These are phyloP conservation scores for Saturnispora besseyi DNA, from an alignment of 805 yeast genomes.

Conservation along the genomic window DNA sequence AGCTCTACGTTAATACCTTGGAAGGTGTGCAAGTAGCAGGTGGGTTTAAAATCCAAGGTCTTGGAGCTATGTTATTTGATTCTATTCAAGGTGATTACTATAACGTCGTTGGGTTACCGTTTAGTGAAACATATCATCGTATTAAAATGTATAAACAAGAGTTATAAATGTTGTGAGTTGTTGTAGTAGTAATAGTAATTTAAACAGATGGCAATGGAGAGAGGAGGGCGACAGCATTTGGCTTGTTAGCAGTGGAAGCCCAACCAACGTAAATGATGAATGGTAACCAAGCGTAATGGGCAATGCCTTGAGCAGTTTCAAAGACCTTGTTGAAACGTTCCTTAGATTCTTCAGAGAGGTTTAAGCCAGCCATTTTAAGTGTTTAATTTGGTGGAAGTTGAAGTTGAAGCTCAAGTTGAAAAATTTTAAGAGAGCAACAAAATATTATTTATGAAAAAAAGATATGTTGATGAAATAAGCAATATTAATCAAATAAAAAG, in stretches of 20 bases:
- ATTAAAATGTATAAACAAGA: constrained; percentile 1
- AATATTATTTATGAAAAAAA: not conserved
- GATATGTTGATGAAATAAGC: too few species aligned
- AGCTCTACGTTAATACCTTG: constrained; percentile 52
- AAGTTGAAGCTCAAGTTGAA: not conserved
- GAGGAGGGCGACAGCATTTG: constrained; percentile 64
- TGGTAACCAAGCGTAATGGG: constrained; percentile 97
- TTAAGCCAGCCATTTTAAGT: constrained; percentile 29
- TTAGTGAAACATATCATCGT: constrained; percentile 26
- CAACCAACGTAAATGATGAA: constrained; percentile 87
- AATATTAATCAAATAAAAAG: too few species aligned
- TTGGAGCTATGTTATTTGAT: constrained; percentile 56
- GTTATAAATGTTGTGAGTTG: not conserved
- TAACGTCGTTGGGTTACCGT: constrained; percentile 86
- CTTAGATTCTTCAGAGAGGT: constrained; percentile 42
- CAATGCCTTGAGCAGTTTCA: constrained; percentile 74
- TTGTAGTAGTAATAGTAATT: constrained; percentile 9
- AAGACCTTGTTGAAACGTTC: constrained; percentile 83
- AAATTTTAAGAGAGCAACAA: not conserved
- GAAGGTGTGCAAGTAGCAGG: constrained; percentile 88
- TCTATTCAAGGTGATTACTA: constrained; percentile 69
- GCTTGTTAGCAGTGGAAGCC: constrained; percentile 74
- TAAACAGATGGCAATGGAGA: constrained; percentile 76
- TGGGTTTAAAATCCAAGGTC: constrained; percentile 78
- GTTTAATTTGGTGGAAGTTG: not conserved